Base-by-base conservation (phyloP, 345 rosid species). In the Lenwebbia sp. region DNA sequence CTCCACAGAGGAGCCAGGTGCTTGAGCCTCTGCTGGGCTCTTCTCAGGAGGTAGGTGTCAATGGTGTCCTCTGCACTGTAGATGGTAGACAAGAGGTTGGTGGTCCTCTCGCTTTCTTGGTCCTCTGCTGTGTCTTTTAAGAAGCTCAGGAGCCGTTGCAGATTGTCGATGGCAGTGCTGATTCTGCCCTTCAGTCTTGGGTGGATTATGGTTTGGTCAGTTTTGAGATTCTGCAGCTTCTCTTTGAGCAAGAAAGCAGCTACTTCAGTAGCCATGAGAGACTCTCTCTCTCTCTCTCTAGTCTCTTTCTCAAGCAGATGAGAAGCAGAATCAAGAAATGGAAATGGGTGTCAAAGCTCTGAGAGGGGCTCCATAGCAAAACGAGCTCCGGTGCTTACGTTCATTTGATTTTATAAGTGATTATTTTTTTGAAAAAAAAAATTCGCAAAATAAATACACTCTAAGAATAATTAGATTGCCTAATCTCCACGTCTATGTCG, bases 51-150 rank as follows among this genome's bases (percentile, higher is more conserved):
- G 23, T 54, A 55, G 22, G 12, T 37, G 70, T 84, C 85, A 47
- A 84, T 44, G 85, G 52, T 37, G 76, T 57, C 76, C 52, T 84
- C 76, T 23, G 76, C 76, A 58, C 30, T 50, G 85, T 84, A 84
- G 53, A 52, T 15, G 55, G 84, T 23, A 8, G 22, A 50, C 55
- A 82, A 50, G 44, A 82, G 58, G 4, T 51, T 3, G 56, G 44
- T 51, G 55, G 58, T 52, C 19, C 23, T 82, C 41, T 50, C 37
- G 7, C 40, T 33, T 30, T 5, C 85, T 52, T 54, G 37, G 53
- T 51, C 55, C 53, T 44, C 54, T 1, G 37, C 76, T 0, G 5
- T 7, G 37, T 52, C 84, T 33, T 26, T 51, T 0, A 0, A 0
- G 84, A 0, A 82, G 84, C 25, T n/a, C 40, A 33, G 15, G 84